Conservation (phyloP, 1,284 basidiomycete species). For the Agroathelia rolfsii region DNA sequence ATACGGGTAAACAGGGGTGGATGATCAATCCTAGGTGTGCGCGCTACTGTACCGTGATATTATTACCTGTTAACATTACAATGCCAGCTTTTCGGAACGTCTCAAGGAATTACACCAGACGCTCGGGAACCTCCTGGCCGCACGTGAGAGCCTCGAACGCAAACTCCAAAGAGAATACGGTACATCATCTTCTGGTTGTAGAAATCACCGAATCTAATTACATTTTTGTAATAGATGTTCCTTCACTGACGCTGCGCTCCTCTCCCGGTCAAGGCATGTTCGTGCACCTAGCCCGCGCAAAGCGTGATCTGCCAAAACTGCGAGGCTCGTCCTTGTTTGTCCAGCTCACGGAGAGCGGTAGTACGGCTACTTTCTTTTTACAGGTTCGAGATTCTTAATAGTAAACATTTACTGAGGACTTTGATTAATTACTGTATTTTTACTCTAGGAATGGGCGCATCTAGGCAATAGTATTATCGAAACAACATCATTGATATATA, state of each 20-base stretch:
- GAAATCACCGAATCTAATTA: constrained; percentile 5
- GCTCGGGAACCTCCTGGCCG: constrained; percentile 34
- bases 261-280: constrained; percentile 63
- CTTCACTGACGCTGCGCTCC: constrained; percentile 62
- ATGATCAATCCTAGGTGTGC: constrained; percentile 66
- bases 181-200: constrained; percentile 20
- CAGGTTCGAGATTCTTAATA: constrained; percentile 34
- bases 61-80: constrained; percentile 7
- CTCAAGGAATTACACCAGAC: constrained; percentile 44
- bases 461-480: constrained; percentile 60
- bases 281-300: constrained; percentile 56
- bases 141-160: constrained; percentile 43
- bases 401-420: too few relatives aligned
- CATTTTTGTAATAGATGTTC: constrained; percentile 36
- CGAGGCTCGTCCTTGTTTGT: constrained; percentile 41
- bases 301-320: constrained; percentile 44
- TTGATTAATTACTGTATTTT: constrained; percentile 5
- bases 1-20: constrained; percentile 31
- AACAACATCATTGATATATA: constrained; percentile 40
- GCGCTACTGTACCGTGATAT: constrained; percentile 3
- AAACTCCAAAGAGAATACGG: constrained; percentile 46
- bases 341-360: constrained; percentile 46
- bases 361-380: constrained; percentile 64
- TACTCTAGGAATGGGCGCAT: constrained; percentile 60
- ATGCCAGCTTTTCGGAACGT: constrained; percentile 55